phyloP scores from a whole-genome alignment of 306 rosid genomes.

The Malus asiatica region DNA sequence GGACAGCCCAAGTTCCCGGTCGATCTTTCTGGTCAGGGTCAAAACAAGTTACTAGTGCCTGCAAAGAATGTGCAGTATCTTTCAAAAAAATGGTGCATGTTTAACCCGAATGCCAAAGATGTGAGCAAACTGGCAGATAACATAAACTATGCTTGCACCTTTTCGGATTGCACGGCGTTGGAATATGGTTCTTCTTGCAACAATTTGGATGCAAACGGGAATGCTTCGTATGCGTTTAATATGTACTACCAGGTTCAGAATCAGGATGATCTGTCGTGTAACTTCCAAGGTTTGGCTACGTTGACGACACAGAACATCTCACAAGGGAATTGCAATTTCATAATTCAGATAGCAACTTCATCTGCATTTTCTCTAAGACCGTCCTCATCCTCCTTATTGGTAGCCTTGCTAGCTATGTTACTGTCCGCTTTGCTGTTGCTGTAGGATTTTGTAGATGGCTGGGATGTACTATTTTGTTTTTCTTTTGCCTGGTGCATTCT shows the following conservation, averaged over 20 bases:
- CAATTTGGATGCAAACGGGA: conserved; percentile 68
- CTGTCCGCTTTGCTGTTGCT: conserved; percentile 24
- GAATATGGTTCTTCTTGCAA: conserved; percentile 95
- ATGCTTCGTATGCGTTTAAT: conserved; percentile 87
- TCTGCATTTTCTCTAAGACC: conserved; percentile 33
- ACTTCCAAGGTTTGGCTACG: conserved; percentile 75
- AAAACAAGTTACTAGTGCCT: conserved; percentile 50
- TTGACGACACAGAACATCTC: conserved; percentile 53
- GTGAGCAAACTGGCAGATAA: conserved; percentile 70
- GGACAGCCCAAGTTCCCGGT: conserved; percentile 79
- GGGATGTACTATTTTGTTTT: neutral
- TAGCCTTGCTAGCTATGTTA: conserved; percentile 17
- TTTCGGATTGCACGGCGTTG: conserved; percentile 74
- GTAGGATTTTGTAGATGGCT: conserved; percentile 34
- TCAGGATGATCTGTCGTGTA: conserved; percentile 66
- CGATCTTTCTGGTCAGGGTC: conserved; percentile 79
- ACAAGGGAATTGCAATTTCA: conserved; percentile 69
- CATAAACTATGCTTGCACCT: conserved; percentile 71
- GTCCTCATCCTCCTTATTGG: conserved; percentile 6
- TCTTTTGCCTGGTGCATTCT: neutral
- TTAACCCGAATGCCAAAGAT: conserved; percentile 81
- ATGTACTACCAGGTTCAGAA: conserved; percentile 82
- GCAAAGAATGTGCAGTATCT: conserved; percentile 69
- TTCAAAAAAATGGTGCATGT: conserved; percentile 63
- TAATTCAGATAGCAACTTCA: conserved; percentile 55